Evolutionary conservation across 2,329 filamentous ascomycete species (phyloP).

Genomic region (Aspergillus costaricaensis): DNA sequence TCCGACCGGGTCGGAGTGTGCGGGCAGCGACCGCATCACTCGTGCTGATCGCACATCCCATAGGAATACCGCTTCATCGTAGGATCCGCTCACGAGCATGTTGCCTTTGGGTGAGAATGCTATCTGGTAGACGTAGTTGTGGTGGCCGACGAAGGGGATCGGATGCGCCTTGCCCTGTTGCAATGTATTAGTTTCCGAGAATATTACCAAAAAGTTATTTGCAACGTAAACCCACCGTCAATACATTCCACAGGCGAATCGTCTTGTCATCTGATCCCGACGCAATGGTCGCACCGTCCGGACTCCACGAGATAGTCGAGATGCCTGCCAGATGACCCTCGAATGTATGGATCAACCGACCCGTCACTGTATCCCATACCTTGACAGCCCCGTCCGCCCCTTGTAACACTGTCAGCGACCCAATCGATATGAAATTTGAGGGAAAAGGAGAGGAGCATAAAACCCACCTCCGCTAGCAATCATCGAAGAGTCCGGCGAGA

Average conservation of each 20-base stretch:
- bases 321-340: slow-evolving; percentile 93
- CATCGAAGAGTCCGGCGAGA: slow-evolving; percentile 86
- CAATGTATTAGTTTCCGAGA: not conserved
- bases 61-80: slow-evolving; percentile 94
- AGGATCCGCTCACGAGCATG: slow-evolving; percentile 90
- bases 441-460: too few species aligned
- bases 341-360: slow-evolving; percentile 80
- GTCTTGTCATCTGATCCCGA: slow-evolving; percentile 95
- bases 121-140: slow-evolving; percentile 93
- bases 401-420: slow-evolving; percentile 28
- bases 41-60: slow-evolving; percentile 92
- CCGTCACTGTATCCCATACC: slow-evolving; percentile 81
- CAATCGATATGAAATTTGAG: not conserved
- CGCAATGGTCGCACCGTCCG: slow-evolving; percentile 82
- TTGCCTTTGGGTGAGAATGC: slow-evolving; percentile 98
- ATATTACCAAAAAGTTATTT: not conserved
- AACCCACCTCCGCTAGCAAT: slow-evolving; percentile 76
- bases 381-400: slow-evolving; percentile 87
- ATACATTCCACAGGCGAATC: slow-evolving; percentile 84
- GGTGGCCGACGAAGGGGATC: slow-evolving; percentile 74
- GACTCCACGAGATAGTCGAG: slow-evolving; percentile 90
- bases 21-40: slow-evolving; percentile 86
- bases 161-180: slow-evolving; percentile 57
- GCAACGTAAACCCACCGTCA: slow-evolving; percentile 45
- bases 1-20: slow-evolving; percentile 91